phyloP scores from a whole-genome alignment of 2,329 filamentous ascomycete genomes.

The Fusarium multiceps region DNA sequence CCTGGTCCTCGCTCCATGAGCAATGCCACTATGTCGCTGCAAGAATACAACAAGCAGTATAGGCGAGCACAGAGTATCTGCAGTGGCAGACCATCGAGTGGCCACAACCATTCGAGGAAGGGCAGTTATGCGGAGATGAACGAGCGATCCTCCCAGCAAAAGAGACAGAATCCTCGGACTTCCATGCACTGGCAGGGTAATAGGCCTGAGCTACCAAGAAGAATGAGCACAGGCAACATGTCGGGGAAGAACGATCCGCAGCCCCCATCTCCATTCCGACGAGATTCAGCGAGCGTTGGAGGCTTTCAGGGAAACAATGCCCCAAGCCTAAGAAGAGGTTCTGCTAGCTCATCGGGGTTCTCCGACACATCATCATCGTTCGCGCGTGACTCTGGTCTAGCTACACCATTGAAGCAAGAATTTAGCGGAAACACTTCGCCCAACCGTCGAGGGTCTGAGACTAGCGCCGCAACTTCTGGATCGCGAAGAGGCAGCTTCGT shows the following conservation, averaged over 20 bases:
- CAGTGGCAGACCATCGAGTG: slow-evolving; percentile 47
- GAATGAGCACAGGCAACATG: slow-evolving; percentile 55
- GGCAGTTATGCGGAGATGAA: slow-evolving; percentile 50
- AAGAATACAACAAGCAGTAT: slow-evolving; percentile 52
- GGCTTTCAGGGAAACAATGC: slow-evolving; percentile 13
- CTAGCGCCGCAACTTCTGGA: slow-evolving; percentile 17
- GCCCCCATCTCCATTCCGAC: slow-evolving; percentile 10
- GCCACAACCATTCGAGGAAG: slow-evolving; percentile 52
- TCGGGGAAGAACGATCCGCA: slow-evolving; percentile 29
- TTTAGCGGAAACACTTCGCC: slow-evolving; percentile 26
- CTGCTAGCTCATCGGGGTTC: slow-evolving; percentile 36
- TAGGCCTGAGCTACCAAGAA: slow-evolving; percentile 39
- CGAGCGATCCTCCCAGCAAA: slow-evolving; percentile 31
- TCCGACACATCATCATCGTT: slow-evolving; percentile 33
- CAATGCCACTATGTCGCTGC: slow-evolving; percentile 48
- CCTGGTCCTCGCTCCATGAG: slow-evolving; percentile 32
- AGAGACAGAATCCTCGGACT: slow-evolving; percentile 42
- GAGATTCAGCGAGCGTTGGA: slow-evolving; percentile 25
- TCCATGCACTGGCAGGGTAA: slow-evolving; percentile 46
- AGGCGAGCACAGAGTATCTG: slow-evolving; percentile 53
- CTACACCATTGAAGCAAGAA: slow-evolving; percentile 35
- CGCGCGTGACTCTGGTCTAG: slow-evolving; percentile 28
- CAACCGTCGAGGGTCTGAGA: slow-evolving; percentile 34
- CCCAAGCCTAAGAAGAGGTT: slow-evolving; percentile 19
- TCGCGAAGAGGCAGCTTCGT: slow-evolving; percentile 37